These are phyloP conservation scores for Agapanthus africanus DNA, from an alignment of 106 monocot species.

Conservation along the genomic window DNA sequence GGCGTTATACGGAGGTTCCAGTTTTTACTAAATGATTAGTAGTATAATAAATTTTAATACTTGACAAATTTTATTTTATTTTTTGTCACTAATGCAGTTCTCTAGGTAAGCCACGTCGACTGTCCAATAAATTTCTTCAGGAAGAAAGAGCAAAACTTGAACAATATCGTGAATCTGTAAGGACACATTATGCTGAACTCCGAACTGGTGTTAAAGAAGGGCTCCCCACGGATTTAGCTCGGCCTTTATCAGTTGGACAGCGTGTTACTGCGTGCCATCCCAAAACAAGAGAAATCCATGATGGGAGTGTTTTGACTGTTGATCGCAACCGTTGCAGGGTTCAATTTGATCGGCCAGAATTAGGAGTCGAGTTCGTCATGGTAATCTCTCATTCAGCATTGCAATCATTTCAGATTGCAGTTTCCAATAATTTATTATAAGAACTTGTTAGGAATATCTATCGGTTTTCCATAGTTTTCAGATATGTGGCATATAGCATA, in stretches of 20 bases:
- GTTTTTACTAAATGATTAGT: neutral
- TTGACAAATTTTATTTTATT: too few species aligned
- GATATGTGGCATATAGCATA: neutral
- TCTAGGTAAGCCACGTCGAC: slow-evolving; percentile 91
- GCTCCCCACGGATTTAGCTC: slow-evolving; percentile 80
- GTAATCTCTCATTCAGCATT: slow-evolving; percentile 27
- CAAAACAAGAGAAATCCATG: slow-evolving; percentile 94
- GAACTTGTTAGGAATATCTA: neutral
- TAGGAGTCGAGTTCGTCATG: slow-evolving; percentile 92
- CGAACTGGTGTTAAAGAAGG: slow-evolving; percentile 76
- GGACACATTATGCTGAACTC: slow-evolving; percentile 79
- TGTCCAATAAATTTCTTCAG: slow-evolving; percentile 66
- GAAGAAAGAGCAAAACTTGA: slow-evolving; percentile 90
- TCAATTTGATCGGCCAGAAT: slow-evolving; percentile 92
- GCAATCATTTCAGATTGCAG: neutral
- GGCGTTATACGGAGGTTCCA: slow-evolving; percentile 89
- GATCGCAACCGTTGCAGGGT: slow-evolving; percentile 77
- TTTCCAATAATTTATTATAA: slow-evolving; percentile 7
- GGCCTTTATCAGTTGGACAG: slow-evolving; percentile 92
- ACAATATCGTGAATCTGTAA: slow-evolving; percentile 88
- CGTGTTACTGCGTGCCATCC: slow-evolving; percentile 98
- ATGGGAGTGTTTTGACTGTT: slow-evolving; percentile 91
- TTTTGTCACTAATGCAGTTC: slow-evolving; percentile 39
- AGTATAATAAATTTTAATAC: neutral
- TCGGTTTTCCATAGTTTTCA: neutral